Conservation (phyloP, 768 basidiomycete species). For the Pleurotus cornucopiae region DNA sequence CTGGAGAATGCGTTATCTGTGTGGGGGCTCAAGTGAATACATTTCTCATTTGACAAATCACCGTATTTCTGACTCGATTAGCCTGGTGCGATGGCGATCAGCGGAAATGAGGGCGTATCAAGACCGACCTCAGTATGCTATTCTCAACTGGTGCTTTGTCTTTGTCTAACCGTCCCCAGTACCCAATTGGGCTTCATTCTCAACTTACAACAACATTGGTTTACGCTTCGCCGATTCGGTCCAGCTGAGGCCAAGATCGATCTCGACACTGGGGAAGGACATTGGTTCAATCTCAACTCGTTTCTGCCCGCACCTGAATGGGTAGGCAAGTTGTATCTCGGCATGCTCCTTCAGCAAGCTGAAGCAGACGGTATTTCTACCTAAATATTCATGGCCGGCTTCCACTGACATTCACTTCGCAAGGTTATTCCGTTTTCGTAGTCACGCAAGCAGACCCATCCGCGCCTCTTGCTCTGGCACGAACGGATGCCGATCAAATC, state of each 20-base stretch:
- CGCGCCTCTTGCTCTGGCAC: constrained; percentile 50
- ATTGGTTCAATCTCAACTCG: constrained; percentile 92
- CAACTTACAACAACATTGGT: constrained; percentile 87
- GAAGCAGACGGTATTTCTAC: constrained; percentile 65
- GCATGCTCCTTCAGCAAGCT: constrained; percentile 83
- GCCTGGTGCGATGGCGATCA: constrained; percentile 81
- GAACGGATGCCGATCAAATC: constrained; percentile 67
- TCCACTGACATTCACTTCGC: constrained; percentile 6
- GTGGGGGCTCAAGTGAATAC: constrained; percentile 72
- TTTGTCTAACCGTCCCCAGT: constrained; percentile 30
- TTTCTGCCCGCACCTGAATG: constrained; percentile 68
- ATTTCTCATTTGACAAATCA: constrained; percentile 8
- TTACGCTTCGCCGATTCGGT: constrained; percentile 81
- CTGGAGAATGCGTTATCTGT: constrained; percentile 79
- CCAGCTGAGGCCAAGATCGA: constrained; percentile 22
- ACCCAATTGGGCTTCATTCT: constrained; percentile 84
- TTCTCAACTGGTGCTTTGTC: background rate
- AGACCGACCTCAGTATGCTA: constrained; percentile 67
- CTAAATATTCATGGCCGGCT: background rate
- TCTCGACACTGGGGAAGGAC: constrained; percentile 47
- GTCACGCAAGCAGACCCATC: constrained; percentile 61
- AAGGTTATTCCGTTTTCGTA: constrained; percentile 81
- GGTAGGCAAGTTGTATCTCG: constrained; percentile 79
- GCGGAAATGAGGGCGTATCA: constrained; percentile 79
- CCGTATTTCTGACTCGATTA: constrained; percentile 24